Evolutionary conservation across 2,329 filamentous ascomycete species (phyloP).

Genomic region (Cladosporium halotolerans): DNA sequence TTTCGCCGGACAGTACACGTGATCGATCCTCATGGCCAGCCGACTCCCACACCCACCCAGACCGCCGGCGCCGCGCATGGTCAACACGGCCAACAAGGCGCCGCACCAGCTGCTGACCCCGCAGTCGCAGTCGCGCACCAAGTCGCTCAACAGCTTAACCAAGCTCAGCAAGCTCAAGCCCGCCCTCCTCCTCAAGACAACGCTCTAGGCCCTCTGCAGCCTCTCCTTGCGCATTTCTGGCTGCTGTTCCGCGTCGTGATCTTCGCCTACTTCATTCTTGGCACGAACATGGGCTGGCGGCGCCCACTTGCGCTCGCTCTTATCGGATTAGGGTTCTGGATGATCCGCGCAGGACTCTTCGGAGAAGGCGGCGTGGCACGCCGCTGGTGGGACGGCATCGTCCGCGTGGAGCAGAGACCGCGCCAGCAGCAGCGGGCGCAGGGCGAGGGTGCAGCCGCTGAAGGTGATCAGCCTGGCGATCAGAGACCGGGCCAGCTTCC

Average conservation of each 20-base stretch:
- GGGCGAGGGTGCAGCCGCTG: conserved; percentile 5
- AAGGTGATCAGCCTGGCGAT: conserved; percentile 1
- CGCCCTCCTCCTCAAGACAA: background rate
- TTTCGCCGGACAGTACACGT: background rate
- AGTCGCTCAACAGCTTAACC: conserved; percentile 8
- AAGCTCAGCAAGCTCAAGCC: conserved; percentile 17
- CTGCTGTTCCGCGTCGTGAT: conserved; percentile 52
- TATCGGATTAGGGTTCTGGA: conserved; percentile 36
- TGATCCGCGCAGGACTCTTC: conserved; percentile 37
- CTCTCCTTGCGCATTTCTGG: conserved; percentile 45
- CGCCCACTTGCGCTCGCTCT: conserved; percentile 37
- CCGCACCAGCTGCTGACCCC: conserved; percentile 6
- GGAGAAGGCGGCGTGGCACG: conserved; percentile 34
- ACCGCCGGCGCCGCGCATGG: background rate
- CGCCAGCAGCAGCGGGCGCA: conserved; percentile 3
- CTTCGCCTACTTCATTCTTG: conserved; percentile 54
- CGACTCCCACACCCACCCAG: conserved; percentile 15
- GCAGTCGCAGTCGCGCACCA: conserved; percentile 12
- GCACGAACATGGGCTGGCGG: conserved; percentile 39
- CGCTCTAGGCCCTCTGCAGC: conserved; percentile 21
- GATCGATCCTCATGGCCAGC: conserved; percentile 5
- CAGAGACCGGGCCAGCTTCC: conserved; percentile 24
- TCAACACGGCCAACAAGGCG: conserved; percentile 13
- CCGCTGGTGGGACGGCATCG: conserved; percentile 40
- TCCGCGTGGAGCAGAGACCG: conserved; percentile 24